These are phyloP conservation scores for Aspergillus olivimuriae DNA, from an alignment of 495 filamentous ascomycete genomes.

Conservation along the genomic window DNA sequence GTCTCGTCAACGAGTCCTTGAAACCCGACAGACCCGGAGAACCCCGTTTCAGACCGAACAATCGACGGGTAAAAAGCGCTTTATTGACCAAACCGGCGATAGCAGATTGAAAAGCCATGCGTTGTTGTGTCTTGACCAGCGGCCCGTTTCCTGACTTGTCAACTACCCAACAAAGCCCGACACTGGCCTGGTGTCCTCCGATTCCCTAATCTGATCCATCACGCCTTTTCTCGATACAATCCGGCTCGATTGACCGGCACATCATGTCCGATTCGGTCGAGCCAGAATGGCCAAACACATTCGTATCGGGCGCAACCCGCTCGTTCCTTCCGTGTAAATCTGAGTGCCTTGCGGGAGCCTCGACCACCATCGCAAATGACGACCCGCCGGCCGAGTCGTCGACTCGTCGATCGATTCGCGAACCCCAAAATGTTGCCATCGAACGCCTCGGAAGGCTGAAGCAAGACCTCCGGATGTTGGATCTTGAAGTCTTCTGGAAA, in stretches of 20 bases:
- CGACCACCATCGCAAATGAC: slow-evolving; percentile 38
- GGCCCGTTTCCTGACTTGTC: slow-evolving; percentile 14
- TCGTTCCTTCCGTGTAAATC: slow-evolving; percentile 35
- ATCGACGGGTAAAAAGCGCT: too few relatives aligned
- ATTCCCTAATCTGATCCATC: slow-evolving; percentile 13
- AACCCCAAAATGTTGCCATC: slow-evolving; percentile 53
- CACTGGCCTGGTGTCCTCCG: slow-evolving; percentile 16
- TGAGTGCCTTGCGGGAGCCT: slow-evolving; percentile 37
- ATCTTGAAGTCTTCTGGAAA: slow-evolving; percentile 61
- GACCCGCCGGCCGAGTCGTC: slow-evolving; percentile 44
- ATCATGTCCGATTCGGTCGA: slow-evolving; percentile 35
- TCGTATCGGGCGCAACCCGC: slow-evolving; percentile 22
- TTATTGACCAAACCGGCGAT: neutral
- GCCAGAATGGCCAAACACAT: slow-evolving; percentile 29
- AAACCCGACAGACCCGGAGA: too few relatives aligned
- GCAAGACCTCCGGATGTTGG: slow-evolving; percentile 44
- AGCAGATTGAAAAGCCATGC: slow-evolving; percentile 28
- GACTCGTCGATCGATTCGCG: slow-evolving; percentile 41
- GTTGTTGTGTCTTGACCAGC: slow-evolving; percentile 20
- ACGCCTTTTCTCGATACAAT: neutral
- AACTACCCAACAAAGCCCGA: slow-evolving; percentile 13
- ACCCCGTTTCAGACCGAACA: too few relatives aligned
- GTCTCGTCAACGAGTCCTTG: too few relatives aligned
- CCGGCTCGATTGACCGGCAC: neutral
- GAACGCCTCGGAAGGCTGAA: slow-evolving; percentile 61